These are phyloP conservation scores for Camellia japonica DNA, from an alignment of 148 eudicot genomes.

Conservation along the genomic window DNA sequence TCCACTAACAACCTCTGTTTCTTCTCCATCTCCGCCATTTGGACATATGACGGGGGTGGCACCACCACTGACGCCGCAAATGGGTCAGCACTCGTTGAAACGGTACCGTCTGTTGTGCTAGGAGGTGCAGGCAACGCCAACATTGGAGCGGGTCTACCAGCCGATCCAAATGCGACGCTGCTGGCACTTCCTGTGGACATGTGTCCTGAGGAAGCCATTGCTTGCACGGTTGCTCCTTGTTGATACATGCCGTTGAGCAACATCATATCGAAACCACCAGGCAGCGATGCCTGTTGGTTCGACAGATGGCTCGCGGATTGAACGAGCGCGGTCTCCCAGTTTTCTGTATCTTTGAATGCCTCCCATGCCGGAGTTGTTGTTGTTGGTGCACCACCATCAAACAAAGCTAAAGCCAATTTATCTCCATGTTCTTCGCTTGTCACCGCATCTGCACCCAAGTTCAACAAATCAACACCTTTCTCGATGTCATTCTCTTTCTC, in stretches of 20 bases:
- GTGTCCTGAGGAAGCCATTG: constrained; percentile 30
- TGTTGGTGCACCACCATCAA: constrained; percentile 38
- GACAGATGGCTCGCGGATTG: constrained; percentile 64
- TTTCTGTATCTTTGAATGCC: constrained; percentile 45
- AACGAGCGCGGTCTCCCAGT: constrained; percentile 79
- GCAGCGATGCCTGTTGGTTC: constrained; percentile 51
- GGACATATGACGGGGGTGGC: constrained; percentile 80
- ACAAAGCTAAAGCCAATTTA: constrained; percentile 61
- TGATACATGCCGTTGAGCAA: constrained; percentile 79
- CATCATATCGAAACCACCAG: constrained; percentile 65
- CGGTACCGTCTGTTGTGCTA: background rate
- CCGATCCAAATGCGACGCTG: constrained; percentile 68
- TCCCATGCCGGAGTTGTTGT: constrained; percentile 55
- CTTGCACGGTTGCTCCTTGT: constrained; percentile 43
- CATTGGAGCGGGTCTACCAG: constrained; percentile 46
- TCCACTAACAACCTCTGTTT: constrained; percentile 61
- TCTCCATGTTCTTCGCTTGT: constrained; percentile 44
- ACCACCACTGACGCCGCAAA: constrained; percentile 65
- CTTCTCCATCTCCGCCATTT: constrained; percentile 85
- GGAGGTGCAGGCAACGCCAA: constrained; percentile 77
- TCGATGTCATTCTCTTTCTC: constrained; percentile 7
- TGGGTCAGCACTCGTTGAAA: constrained; percentile 36
- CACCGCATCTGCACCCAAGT: constrained; percentile 51
- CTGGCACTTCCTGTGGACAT: constrained; percentile 74
- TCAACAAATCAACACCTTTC: constrained; percentile 51